Percentiles rank a stretch among this genome's conserved stretches.
These are phyloP conservation scores for Amanita rimosa DNA, from an alignment of 768 basidiomycete species.

Conservation along the genomic window DNA sequence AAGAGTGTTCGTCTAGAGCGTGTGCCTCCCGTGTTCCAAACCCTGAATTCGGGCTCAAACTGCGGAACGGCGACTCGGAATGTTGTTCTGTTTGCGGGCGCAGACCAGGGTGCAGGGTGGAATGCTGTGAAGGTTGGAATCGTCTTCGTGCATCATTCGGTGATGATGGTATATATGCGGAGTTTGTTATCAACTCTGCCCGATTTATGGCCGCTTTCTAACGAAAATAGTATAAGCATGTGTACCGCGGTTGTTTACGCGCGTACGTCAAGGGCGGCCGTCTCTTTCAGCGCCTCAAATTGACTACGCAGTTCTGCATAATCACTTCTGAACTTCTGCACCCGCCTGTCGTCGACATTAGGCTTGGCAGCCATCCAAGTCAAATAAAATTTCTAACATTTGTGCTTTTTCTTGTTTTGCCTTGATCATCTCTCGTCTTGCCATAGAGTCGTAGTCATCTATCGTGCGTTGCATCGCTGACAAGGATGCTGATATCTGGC, in stretches of 20 bases:
- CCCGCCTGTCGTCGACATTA: conserved; percentile 46
- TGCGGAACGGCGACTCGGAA: conserved; percentile 83
- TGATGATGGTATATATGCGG: conserved; percentile 26
- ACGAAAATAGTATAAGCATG: background rate
- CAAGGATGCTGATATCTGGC: conserved; percentile 97
- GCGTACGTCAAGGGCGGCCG: conserved; percentile 39
- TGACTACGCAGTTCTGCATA: conserved; percentile 73
- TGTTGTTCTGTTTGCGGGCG: conserved; percentile 35
- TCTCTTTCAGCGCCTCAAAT: conserved; percentile 68
- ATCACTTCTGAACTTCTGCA: conserved; percentile 84
- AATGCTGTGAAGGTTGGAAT: conserved; percentile 37
- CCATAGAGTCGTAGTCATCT: conserved; percentile 97
- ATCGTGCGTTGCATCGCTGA: conserved; percentile 89
- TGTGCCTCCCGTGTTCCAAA: conserved; percentile 57
- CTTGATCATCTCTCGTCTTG: conserved; percentile 90
- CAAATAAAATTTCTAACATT: conserved; percentile 39
- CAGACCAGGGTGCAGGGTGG: conserved; percentile 44
- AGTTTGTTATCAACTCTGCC: conserved; percentile 48
- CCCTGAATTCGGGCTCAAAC: conserved; percentile 40
- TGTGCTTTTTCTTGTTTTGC: conserved; percentile 95
- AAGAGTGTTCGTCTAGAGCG: conserved; percentile 82
- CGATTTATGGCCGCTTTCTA: conserved; percentile 54
- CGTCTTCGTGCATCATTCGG: conserved; percentile 59
- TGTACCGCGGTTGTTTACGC: background rate
- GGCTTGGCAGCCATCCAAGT: background rate